Evolutionary conservation across 2,329 filamentous ascomycete genomes (phyloP).

Genomic region (Seiridium unicorne): DNA sequence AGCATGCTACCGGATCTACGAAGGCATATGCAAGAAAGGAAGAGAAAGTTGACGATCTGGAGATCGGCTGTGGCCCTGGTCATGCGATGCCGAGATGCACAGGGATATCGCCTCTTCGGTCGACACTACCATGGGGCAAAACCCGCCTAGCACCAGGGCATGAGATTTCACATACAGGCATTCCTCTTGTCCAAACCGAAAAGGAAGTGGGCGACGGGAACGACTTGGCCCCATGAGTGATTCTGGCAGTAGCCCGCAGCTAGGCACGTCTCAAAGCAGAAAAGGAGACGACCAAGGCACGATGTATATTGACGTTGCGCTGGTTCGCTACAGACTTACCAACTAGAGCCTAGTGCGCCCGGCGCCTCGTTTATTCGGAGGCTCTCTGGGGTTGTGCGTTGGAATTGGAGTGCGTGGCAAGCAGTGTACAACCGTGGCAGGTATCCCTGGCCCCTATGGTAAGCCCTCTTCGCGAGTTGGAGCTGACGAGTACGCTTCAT

Average conservation of each 20-base stretch:
- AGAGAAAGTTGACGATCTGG: constrained; percentile 7
- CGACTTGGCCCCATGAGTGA: neutral
- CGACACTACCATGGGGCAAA: neutral
- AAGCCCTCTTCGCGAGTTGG: neutral
- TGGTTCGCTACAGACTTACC: neutral
- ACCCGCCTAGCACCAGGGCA: neutral
- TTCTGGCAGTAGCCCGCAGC: neutral
- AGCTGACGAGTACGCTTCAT: too few relatives aligned
- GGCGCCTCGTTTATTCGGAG: neutral
- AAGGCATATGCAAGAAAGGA: constrained; percentile 1
- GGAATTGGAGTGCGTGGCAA: neutral
- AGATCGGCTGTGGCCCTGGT: constrained; percentile 6
- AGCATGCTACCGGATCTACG: neutral
- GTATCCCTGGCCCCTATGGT: neutral
- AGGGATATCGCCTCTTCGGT: neutral
- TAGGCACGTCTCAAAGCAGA: constrained; percentile 1
- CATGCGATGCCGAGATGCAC: constrained; percentile 6
- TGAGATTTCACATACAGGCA: neutral
- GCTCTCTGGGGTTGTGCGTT: neutral
- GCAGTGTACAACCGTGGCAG: neutral
- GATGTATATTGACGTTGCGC: constrained; percentile 4
- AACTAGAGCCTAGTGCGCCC: neutral
- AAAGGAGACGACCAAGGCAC: neutral
- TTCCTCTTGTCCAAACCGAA: neutral
- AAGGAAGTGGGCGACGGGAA: neutral